These are phyloP conservation scores for Emmonsiellopsis sp. DNA, from an alignment of 2,329 filamentous ascomycete species.

Conservation along the genomic window DNA sequence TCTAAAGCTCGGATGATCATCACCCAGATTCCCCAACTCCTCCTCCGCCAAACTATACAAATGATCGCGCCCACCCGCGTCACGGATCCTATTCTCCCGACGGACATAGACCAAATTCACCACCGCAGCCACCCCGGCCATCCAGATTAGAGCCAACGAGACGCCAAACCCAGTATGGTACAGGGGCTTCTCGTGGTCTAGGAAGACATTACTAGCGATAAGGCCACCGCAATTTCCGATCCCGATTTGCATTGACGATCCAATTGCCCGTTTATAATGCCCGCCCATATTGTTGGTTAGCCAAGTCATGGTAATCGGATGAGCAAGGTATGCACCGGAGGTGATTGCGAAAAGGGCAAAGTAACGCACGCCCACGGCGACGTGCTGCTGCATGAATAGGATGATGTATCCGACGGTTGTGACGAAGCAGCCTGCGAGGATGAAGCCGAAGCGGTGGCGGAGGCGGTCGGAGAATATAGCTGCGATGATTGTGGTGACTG, in stretches of 20 bases:
- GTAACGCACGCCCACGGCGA: slow-evolving; percentile 44
- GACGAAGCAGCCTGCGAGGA: slow-evolving; percentile 41
- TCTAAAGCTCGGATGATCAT: slow-evolving; percentile 30
- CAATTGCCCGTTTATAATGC: slow-evolving; percentile 49
- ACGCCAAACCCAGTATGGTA: slow-evolving; percentile 34
- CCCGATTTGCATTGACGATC: slow-evolving; percentile 43
- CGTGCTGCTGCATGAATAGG: slow-evolving; percentile 39
- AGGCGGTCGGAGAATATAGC: slow-evolving; percentile 43
- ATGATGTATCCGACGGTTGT: slow-evolving; percentile 48
- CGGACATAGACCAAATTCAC: slow-evolving; percentile 6
- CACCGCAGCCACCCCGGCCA: too few species aligned
- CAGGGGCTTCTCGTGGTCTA: slow-evolving; percentile 19
- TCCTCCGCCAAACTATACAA: slow-evolving; percentile 24
- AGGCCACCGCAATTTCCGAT: slow-evolving; percentile 27
- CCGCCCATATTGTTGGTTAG: slow-evolving; percentile 49
- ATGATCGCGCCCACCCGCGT: slow-evolving; percentile 27
- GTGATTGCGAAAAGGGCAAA: slow-evolving; percentile 49
- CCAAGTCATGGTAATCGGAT: slow-evolving; percentile 49
- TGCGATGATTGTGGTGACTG: slow-evolving; percentile 46
- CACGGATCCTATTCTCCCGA: slow-evolving; percentile 27
- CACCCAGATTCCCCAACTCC: slow-evolving; percentile 29
- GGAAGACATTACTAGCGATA: slow-evolving; percentile 26
- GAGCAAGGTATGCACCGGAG: slow-evolving; percentile 45
- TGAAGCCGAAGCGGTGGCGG: slow-evolving; percentile 46
- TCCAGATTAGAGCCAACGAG: too few species aligned